phyloP scores from a whole-genome alignment of 169 alveolate genomes.

The Eimeria sp. region DNA sequence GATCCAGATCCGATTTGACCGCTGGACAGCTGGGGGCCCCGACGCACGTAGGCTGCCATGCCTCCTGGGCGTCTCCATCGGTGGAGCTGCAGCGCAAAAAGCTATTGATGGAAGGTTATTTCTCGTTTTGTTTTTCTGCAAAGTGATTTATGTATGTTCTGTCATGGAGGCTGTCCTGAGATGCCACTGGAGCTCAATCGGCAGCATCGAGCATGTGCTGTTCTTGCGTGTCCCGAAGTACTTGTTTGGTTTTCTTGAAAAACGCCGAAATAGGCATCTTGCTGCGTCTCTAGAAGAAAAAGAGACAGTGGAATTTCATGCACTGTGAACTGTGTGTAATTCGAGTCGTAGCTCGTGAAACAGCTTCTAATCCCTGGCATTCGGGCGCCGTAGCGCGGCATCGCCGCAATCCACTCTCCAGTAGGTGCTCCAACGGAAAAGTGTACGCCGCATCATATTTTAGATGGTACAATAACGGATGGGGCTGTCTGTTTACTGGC shows the following conservation, averaged over 20 bases:
- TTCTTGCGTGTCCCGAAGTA: neutral
- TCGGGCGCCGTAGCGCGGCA: neutral
- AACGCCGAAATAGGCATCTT: neutral
- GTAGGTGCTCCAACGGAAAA: slow-evolving; percentile 26
- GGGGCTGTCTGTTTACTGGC: neutral
- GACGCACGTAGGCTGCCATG: neutral
- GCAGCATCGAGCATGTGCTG: slow-evolving; percentile 46
- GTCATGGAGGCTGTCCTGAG: slow-evolving; percentile 2
- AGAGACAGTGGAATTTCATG: neutral
- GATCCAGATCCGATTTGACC: slow-evolving; percentile 8
- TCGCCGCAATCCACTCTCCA: neutral
- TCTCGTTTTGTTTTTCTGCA: slow-evolving; percentile 9
- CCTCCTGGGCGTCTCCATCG: neutral
- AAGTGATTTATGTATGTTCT: neutral
- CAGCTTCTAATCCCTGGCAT: neutral
- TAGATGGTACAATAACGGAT: neutral
- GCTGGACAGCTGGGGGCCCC: slow-evolving; percentile 69
- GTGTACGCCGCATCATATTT: neutral
- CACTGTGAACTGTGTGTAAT: neutral
- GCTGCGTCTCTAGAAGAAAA: neutral
- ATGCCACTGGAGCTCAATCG: neutral
- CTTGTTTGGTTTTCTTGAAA: neutral
- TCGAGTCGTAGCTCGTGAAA: neutral
- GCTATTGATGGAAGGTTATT: neutral
- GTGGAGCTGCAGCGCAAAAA: neutral